phyloP scores from a whole-genome alignment of 2,329 filamentous ascomycete species.

The Thermomyces lanuginosus region DNA sequence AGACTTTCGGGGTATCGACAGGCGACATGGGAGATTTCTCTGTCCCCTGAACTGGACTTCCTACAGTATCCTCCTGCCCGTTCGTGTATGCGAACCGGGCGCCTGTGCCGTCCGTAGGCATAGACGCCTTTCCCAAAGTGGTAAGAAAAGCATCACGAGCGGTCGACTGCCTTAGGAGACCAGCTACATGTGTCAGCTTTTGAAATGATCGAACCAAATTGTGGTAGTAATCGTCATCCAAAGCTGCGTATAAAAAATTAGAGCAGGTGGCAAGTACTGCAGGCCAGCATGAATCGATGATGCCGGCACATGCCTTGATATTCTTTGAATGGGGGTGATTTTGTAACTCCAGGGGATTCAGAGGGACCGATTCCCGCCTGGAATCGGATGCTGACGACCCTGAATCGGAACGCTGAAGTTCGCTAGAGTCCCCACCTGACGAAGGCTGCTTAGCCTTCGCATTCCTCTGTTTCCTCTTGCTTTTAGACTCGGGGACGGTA shows the following conservation, averaged over 20 bases:
- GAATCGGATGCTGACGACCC: constrained; percentile 9
- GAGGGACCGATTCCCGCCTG: constrained; percentile 33
- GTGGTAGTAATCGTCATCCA: constrained; percentile 91
- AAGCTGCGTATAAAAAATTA: constrained; percentile 77
- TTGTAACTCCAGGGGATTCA: constrained; percentile 66
- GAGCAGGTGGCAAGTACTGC: constrained; percentile 89
- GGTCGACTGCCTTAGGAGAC: constrained; percentile 65
- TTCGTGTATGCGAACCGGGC: constrained; percentile 8
- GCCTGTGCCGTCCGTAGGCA: constrained; percentile 52
- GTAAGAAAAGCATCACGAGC: constrained; percentile 90
- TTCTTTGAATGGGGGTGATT: constrained; percentile 55
- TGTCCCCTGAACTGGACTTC: constrained; percentile 16
- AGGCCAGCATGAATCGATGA: constrained; percentile 90
- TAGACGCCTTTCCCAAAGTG: constrained; percentile 79
- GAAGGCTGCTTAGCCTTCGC: constrained; percentile 22
- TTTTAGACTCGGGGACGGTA: constrained; percentile 59
- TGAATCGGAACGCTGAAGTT: constrained; percentile 17
- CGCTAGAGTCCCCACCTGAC: constrained; percentile 13
- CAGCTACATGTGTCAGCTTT: constrained; percentile 86
- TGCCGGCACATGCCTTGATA: constrained; percentile 59
- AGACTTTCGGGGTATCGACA: constrained; percentile 13
- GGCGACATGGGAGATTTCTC: constrained; percentile 13
- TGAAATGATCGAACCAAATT: constrained; percentile 83
- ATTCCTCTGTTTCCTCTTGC: constrained; percentile 30
- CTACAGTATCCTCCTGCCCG: constrained; percentile 8